Conservation (phyloP, 2,329 filamentous ascomycete species). For the Talaromyces rugulosus region DNA sequence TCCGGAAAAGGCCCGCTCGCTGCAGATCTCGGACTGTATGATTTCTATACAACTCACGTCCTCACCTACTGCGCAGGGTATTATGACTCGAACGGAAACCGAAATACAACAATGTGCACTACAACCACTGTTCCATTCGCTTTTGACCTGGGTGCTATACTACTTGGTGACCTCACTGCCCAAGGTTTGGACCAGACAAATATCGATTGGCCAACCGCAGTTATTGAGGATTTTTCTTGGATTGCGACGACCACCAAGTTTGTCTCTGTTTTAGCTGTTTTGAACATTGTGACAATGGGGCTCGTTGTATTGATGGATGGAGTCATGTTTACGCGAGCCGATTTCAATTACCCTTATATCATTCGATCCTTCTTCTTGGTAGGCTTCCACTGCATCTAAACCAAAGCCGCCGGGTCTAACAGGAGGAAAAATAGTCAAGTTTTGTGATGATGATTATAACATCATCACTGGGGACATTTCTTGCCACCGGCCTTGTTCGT, state of each 20-base stretch:
- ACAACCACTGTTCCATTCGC: conserved; percentile 1
- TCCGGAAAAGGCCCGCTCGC: neutral
- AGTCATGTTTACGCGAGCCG: neutral
- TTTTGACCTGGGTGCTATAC: conserved; percentile 1
- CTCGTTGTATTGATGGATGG: neutral
- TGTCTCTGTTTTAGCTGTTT: neutral
- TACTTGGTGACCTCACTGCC: neutral
- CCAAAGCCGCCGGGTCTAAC: too few species aligned
- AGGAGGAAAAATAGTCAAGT: neutral
- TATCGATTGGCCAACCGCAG: conserved; percentile 5
- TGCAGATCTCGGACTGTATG: conserved; percentile 4
- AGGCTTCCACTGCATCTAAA: neutral
- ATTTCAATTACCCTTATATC: neutral
- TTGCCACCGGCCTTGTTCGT: neutral
- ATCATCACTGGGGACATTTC: neutral
- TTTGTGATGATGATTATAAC: conserved; percentile 2
- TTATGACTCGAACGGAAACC: neutral
- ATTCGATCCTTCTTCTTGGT: conserved; percentile 3
- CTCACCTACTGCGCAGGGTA: conserved; percentile 9
- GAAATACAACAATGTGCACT: conserved; percentile 6
- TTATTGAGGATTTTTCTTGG: conserved; percentile 6
- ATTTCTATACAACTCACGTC: conserved; percentile 7
- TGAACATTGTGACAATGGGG: conserved; percentile 5
- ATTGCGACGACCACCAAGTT: conserved; percentile 1
- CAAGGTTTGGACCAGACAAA: neutral